phyloP scores from a whole-genome alignment of 2,329 filamentous ascomycete species.

The Pseudogymnoascus sp. region DNA sequence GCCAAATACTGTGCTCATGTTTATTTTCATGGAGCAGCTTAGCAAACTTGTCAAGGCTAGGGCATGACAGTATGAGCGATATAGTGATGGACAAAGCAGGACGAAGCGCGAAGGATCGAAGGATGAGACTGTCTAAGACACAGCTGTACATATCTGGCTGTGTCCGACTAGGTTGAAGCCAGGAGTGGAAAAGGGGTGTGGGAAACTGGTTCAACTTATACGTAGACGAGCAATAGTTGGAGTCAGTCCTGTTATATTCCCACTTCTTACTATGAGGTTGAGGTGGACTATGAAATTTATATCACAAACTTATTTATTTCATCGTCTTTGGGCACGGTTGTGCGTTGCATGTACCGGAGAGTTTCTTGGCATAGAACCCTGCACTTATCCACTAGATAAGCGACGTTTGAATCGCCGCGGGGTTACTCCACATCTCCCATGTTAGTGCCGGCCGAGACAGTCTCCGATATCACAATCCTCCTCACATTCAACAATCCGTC shows the following conservation, averaged over 20 bases:
- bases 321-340: not conserved
- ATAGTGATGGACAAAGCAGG: not conserved
- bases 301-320: not conserved
- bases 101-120: not conserved
- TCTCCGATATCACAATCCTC: not conserved
- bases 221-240: not conserved
- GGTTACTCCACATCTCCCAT: not conserved
- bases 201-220: not conserved
- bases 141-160: not conserved
- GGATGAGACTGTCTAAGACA: not conserved
- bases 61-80: not conserved
- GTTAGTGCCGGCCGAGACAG: not conserved
- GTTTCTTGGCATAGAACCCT: not conserved
- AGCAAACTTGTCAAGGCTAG: constrained; percentile 24
- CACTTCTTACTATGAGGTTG: not conserved
- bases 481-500: not conserved
- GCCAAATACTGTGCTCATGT: constrained; percentile 40
- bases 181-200: not conserved
- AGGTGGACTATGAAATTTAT: not conserved
- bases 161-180: not conserved
- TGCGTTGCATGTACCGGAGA: not conserved
- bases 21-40: constrained; percentile 41
- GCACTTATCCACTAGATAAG: not conserved
- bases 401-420: not conserved
- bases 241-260: not conserved